Conservation (phyloP, 495 filamentous ascomycete species). For the Geoglossum glabrum region DNA sequence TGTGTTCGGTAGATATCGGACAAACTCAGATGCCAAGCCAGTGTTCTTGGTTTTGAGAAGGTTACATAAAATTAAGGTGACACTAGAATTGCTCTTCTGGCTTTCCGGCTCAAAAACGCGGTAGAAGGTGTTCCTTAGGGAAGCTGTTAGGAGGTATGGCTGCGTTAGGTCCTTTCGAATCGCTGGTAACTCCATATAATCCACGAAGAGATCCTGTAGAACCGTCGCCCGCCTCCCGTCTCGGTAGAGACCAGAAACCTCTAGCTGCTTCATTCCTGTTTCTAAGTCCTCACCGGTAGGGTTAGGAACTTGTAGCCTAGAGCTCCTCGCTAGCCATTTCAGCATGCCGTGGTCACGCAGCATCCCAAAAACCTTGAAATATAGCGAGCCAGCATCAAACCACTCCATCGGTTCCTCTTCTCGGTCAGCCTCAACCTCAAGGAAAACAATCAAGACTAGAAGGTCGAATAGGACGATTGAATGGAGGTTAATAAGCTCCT, state of each 20-base stretch:
- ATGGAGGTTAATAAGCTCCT: conserved; percentile 54
- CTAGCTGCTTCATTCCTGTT: neutral
- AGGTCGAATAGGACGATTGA: conserved; percentile 56
- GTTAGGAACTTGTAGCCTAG: neutral
- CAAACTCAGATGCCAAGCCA: conserved; percentile 58
- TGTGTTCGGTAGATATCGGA: conserved; percentile 40
- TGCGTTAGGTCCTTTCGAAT: neutral
- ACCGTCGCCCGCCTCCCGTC: neutral
- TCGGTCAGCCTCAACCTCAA: conserved; percentile 56
- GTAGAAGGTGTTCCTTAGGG: neutral
- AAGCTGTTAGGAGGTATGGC: neutral
- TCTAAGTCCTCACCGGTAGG: neutral
- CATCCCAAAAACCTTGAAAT: conserved; percentile 39
- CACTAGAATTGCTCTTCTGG: neutral
- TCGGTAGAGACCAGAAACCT: neutral
- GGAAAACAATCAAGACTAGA: conserved; percentile 62
- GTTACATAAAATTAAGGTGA: conserved; percentile 28
- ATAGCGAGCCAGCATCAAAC: conserved; percentile 50
- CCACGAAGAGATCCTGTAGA: conserved; percentile 2
- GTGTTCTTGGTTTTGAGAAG: conserved; percentile 47
- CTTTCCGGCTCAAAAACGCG: neutral
- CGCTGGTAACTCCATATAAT: neutral
- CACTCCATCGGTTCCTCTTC: conserved; percentile 33
- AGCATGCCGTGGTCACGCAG: conserved; percentile 60
- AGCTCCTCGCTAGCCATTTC: conserved; percentile 43